Conservation (phyloP, 1,284 basidiomycete species). For the Xerocomus nothofagi region DNA sequence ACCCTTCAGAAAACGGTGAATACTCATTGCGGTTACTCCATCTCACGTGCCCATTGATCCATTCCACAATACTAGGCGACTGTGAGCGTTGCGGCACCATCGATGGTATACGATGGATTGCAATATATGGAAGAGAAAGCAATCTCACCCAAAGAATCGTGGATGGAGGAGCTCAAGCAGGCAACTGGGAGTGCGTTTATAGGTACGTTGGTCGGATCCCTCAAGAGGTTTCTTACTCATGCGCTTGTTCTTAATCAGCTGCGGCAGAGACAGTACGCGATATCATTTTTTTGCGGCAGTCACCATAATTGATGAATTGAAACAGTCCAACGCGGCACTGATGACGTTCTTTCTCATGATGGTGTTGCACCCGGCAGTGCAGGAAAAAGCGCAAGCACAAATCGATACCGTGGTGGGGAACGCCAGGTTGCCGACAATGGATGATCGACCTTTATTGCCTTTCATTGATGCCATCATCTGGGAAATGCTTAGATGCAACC, state of each 20-base stretch:
- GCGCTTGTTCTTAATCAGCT: background rate
- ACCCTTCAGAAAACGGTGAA: constrained; percentile 5
- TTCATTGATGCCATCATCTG: constrained; percentile 19
- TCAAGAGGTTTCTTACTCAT: background rate
- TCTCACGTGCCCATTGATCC: no score
- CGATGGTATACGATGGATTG: constrained; percentile 18
- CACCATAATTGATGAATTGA: background rate
- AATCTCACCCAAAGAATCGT: background rate
- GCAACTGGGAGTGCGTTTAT: constrained; percentile 10
- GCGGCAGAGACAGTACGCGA: constrained; percentile 18
- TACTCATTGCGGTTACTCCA: no score
- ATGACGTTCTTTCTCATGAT: constrained; percentile 36
- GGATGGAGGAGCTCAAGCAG: constrained; percentile 10
- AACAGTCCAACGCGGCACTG: constrained; percentile 7
- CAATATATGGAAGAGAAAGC: constrained; percentile 9
- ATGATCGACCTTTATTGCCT: constrained; percentile 23
- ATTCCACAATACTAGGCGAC: background rate
- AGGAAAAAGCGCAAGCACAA: constrained; percentile 31
- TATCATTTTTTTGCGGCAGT: no score
- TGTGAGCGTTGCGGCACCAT: background rate
- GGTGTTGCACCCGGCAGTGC: constrained; percentile 30
- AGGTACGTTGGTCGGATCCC: constrained; percentile 1
- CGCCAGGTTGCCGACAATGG: constrained; percentile 31
- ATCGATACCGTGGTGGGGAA: constrained; percentile 33
- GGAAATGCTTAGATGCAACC: constrained; percentile 9